These are phyloP conservation scores for Torulaspora quercuum DNA, from an alignment of 805 yeast genomes.

Conservation along the genomic window DNA sequence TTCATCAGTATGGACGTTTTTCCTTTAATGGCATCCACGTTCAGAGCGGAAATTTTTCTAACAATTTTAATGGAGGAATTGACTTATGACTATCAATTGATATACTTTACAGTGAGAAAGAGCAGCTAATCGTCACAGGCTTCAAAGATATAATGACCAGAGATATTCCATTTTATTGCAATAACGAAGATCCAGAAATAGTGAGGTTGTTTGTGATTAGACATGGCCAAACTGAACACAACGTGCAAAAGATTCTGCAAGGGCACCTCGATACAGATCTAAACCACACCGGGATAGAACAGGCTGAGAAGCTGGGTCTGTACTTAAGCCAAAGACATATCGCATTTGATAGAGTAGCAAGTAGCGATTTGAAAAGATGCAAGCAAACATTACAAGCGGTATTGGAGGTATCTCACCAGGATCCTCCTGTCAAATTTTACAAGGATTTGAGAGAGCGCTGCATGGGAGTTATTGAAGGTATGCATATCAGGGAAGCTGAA, in stretches of 20 bases:
- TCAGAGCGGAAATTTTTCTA: neutral
- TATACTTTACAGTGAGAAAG: neutral
- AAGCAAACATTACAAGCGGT: slow-evolving; percentile 53
- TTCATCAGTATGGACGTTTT: neutral
- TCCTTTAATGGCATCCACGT: neutral
- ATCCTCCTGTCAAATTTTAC: slow-evolving; percentile 35
- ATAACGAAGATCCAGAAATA: slow-evolving; percentile 38
- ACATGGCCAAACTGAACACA: slow-evolving; percentile 83
- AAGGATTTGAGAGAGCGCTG: slow-evolving; percentile 59
- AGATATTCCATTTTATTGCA: slow-evolving; percentile 19
- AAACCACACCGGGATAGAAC: slow-evolving; percentile 58
- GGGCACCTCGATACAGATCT: slow-evolving; percentile 70
- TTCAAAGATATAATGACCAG: slow-evolving; percentile 18
- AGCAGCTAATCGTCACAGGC: neutral
- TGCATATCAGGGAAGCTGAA: slow-evolving; percentile 63
- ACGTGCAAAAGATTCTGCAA: slow-evolving; percentile 64
- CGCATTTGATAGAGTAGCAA: slow-evolving; percentile 37
- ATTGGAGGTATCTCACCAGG: slow-evolving; percentile 24
- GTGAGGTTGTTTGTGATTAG: slow-evolving; percentile 62
- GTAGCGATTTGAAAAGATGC: slow-evolving; percentile 52
- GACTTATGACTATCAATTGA: slow-evolving; percentile 1
- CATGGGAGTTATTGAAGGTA: slow-evolving; percentile 80
- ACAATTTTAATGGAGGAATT: slow-evolving; percentile 3
- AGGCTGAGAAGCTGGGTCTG: slow-evolving; percentile 54
- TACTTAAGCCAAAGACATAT: slow-evolving; percentile 33